A percentile compares a stretch with the other conserved stretches of the same genome.
These are phyloP conservation scores for Penicillium pulvis DNA, from an alignment of 495 filamentous ascomycete species.

Conservation along the genomic window DNA sequence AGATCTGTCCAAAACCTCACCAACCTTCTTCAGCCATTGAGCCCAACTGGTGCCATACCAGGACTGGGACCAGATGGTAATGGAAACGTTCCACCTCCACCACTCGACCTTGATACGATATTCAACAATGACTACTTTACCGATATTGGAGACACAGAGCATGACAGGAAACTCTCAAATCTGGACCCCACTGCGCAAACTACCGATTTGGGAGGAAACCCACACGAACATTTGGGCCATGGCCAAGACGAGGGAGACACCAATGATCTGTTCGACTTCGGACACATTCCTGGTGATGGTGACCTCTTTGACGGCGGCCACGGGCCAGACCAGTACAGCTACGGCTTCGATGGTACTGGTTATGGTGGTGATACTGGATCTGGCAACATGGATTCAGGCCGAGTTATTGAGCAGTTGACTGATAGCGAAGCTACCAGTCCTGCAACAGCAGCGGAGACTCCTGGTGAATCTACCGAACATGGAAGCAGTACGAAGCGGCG, in stretches of 20 bases:
- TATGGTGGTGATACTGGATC: conserved; percentile 27
- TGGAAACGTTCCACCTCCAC: conserved; percentile 40
- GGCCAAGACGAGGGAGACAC: conserved; percentile 27
- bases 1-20: conserved; percentile 70
- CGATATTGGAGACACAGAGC: conserved; percentile 38
- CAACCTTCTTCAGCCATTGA: conserved; percentile 71
- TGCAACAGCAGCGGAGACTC: conserved; percentile 31
- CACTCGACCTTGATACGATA: conserved; percentile 69
- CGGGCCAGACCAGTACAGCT: conserved; percentile 30
- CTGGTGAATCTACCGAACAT: conserved; percentile 15
- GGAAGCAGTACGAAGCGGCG: conserved; percentile 42
- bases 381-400: conserved; percentile 27
- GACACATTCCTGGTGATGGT: conserved; percentile 39
- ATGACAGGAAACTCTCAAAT: conserved; percentile 28
- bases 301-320: conserved; percentile 42
- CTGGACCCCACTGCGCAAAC: conserved; percentile 23
- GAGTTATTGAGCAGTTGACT: conserved; percentile 48
- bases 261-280: conserved; percentile 47
- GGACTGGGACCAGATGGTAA: conserved; percentile 57
- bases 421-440: conserved; percentile 54
- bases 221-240: conserved; percentile 14
- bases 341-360: conserved; percentile 33
- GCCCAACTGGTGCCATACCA: conserved; percentile 77
- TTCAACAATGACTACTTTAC: conserved; percentile 67
- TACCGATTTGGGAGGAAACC: conserved; percentile 2